Conservation (phyloP, 2,329 filamentous ascomycete genomes). For the Penicillium sp. region DNA sequence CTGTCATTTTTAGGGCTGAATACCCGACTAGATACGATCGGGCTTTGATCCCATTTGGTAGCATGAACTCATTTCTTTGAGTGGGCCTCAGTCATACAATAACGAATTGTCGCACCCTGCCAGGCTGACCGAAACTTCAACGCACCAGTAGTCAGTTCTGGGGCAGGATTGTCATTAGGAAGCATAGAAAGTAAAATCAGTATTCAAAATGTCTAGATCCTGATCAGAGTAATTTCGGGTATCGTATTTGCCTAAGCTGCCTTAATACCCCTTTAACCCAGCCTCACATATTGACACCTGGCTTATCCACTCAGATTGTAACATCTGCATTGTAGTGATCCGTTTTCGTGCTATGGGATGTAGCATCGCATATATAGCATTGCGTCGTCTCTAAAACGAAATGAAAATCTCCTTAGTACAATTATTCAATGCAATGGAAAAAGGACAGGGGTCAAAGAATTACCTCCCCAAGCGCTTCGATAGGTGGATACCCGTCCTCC, state of each 20-base stretch:
- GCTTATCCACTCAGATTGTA: conserved; percentile 31
- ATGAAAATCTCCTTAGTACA: neutral
- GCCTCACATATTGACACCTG: conserved; percentile 24
- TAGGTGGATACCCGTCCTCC: conserved; percentile 26
- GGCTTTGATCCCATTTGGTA: neutral
- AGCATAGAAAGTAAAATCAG: neutral
- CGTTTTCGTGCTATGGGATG: conserved; percentile 24
- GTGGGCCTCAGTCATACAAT: neutral
- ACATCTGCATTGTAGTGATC: conserved; percentile 22
- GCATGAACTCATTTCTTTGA: neutral
- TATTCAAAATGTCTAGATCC: neutral
- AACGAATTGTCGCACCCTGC: neutral
- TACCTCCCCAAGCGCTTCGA: conserved; percentile 27
- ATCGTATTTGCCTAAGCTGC: neutral
- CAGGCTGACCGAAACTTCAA: neutral
- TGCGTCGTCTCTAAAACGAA: conserved; percentile 20
- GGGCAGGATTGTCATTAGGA: neutral
- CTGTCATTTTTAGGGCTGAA: neutral
- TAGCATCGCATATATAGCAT: conserved; percentile 33
- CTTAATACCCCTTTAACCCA: conserved; percentile 17
- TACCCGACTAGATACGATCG: neutral
- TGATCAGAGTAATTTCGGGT: neutral
- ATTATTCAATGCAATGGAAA: neutral
- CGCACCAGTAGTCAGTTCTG: neutral
- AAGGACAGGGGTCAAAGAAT: neutral